Conservation (phyloP, 2,329 filamentous ascomycete genomes). For the Hymenoscyphus fructigenus region DNA sequence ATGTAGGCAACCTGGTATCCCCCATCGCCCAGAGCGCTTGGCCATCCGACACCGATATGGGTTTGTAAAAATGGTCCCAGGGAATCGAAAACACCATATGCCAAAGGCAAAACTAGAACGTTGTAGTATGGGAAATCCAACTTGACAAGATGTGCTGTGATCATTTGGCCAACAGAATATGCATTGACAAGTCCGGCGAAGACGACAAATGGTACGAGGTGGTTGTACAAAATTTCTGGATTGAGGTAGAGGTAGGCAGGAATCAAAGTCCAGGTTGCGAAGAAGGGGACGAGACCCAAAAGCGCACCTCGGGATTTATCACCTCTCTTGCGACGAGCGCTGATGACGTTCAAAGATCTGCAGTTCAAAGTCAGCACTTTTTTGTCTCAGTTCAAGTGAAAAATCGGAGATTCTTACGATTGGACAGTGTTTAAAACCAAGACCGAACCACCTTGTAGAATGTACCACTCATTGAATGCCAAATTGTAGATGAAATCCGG, state of each 20-base stretch:
- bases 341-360: constrained; percentile 79
- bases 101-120: constrained; percentile 75
- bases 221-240: constrained; percentile 75
- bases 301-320: constrained; percentile 73
- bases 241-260: constrained; percentile 80
- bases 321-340: constrained; percentile 70
- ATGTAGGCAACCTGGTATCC: constrained; percentile 91
- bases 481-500: constrained; percentile 73
- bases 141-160: constrained; percentile 88
- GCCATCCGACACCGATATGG: constrained; percentile 63
- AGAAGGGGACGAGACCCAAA: constrained; percentile 80
- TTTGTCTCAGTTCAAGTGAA: no score
- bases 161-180: constrained; percentile 93
- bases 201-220: constrained; percentile 85
- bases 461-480: constrained; percentile 89
- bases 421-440: constrained; percentile 82
- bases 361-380: constrained; percentile 16
- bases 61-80: constrained; percentile 68
- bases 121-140: constrained; percentile 89
- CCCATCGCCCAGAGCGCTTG: constrained; percentile 68
- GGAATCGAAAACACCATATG: constrained; percentile 77
- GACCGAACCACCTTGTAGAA: constrained; percentile 80
- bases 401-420: constrained; percentile 42
- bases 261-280: constrained; percentile 73
- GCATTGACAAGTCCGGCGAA: constrained; percentile 90